Percentiles rank a stretch among this genome's conserved stretches.
Conservation (phyloP, 2,329 filamentous ascomycete species). For the Beauveria rudraprayagi region DNA sequence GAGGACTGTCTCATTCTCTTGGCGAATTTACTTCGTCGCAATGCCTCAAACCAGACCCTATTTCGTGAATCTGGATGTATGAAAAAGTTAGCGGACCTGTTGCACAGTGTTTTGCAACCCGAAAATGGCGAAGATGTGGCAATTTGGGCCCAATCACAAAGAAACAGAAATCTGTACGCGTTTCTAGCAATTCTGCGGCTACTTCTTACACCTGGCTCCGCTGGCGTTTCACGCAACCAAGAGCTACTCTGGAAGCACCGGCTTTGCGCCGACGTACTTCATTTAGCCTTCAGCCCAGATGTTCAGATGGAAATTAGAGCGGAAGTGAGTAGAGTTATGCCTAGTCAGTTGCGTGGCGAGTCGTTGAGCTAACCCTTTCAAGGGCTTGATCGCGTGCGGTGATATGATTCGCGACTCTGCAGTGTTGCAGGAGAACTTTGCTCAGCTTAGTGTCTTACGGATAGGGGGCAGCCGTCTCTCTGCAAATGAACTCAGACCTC, state of each 20-base stretch:
- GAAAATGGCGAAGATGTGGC: slow-evolving; percentile 53
- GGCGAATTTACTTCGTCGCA: slow-evolving; percentile 79
- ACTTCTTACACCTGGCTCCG: slow-evolving; percentile 74
- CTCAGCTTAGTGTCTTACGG: slow-evolving; percentile 69
- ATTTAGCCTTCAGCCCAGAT: slow-evolving; percentile 68
- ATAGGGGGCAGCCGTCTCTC: slow-evolving; percentile 28
- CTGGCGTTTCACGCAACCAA: slow-evolving; percentile 77
- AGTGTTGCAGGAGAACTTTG: slow-evolving; percentile 78
- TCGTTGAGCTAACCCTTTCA: slow-evolving; percentile 9
- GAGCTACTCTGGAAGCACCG: slow-evolving; percentile 76
- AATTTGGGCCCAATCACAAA: slow-evolving; percentile 67
- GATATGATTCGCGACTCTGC: slow-evolving; percentile 80
- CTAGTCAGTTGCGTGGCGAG: slow-evolving; percentile 4
- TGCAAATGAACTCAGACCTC: slow-evolving; percentile 40
- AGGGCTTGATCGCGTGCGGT: slow-evolving; percentile 73
- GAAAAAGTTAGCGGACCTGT: slow-evolving; percentile 59
- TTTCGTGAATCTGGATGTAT: slow-evolving; percentile 88
- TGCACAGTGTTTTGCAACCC: slow-evolving; percentile 51
- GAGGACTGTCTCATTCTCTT: slow-evolving; percentile 90
- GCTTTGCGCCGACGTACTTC: slow-evolving; percentile 68
- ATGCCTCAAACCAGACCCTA: slow-evolving; percentile 84
- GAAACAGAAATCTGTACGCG: slow-evolving; percentile 87
- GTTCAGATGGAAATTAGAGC: slow-evolving; percentile 72
- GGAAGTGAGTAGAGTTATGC: slow-evolving; percentile 48
- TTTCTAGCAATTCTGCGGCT: slow-evolving; percentile 78